These are phyloP conservation scores for Rhytidiadelphus loreus DNA, from an alignment of 225 moss, liverwort and hornwort species.

Conservation along the genomic window DNA sequence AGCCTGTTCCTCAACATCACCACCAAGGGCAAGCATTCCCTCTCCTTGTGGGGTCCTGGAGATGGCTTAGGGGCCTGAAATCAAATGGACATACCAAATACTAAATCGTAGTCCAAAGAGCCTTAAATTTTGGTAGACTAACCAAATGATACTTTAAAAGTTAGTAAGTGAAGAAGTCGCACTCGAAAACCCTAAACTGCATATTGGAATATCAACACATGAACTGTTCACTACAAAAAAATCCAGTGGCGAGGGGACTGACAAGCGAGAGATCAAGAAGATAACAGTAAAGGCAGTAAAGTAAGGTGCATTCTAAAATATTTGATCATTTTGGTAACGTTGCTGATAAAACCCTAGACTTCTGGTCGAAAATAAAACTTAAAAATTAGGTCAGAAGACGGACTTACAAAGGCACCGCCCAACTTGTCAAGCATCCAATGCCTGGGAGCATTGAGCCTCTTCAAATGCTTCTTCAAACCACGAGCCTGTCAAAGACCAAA, in stretches of 20 bases:
- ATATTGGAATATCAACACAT: not conserved
- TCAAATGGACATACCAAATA: not conserved
- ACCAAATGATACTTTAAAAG: not conserved
- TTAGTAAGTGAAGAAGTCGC: no score
- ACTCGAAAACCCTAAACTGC: not conserved
- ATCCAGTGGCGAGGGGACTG: not conserved
- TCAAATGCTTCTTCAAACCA: slow-evolving; percentile 92
- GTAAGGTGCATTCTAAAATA: not conserved
- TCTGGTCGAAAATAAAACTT: not conserved
- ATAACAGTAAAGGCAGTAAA: no score
- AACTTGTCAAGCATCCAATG: slow-evolving; percentile 98
- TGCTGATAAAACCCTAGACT: not conserved
- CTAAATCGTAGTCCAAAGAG: not conserved
- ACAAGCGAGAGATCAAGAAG: not conserved
- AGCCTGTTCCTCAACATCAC: slow-evolving; percentile 90
- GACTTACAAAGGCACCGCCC: slow-evolving; percentile 79
- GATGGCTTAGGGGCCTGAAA: slow-evolving; percentile 87
- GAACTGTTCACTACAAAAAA: not conserved
- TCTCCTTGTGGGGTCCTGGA: slow-evolving; percentile 88
- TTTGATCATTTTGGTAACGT: not conserved
- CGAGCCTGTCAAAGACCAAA: slow-evolving; percentile 40
- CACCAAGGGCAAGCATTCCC: slow-evolving; percentile 90
- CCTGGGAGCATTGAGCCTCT: slow-evolving; percentile 93
- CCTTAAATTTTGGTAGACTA: not conserved
- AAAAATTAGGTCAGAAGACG: not conserved